phyloP scores from a whole-genome alignment of 2,329 filamentous ascomycete genomes.

The Penicillium sp. region DNA sequence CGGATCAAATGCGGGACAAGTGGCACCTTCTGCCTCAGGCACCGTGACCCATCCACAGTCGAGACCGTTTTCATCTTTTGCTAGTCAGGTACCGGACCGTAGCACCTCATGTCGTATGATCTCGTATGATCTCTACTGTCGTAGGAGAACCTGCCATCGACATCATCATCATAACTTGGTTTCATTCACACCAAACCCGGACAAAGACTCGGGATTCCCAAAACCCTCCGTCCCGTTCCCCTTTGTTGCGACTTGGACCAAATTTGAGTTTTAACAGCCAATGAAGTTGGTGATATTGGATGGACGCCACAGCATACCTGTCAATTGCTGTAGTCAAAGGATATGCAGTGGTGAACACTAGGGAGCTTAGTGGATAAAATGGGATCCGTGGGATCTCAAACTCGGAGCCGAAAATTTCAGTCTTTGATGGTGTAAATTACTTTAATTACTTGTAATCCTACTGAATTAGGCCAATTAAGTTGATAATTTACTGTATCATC shows the following conservation, averaged over 20 bases:
- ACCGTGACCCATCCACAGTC: background rate
- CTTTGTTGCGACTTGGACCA: background rate
- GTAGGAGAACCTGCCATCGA: background rate
- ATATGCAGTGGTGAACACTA: background rate
- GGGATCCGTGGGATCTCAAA: background rate
- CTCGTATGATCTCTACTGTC: too few species aligned
- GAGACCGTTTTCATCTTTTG: constrained; percentile 12
- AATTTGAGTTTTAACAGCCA: background rate
- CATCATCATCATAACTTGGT: background rate
- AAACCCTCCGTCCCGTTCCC: background rate
- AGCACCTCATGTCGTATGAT: background rate
- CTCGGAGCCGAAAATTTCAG: background rate
- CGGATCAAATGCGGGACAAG: constrained; percentile 1
- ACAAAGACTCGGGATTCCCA: background rate
- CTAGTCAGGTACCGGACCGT: background rate
- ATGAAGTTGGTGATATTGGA: background rate
- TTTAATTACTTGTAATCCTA: background rate
- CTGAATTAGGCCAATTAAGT: background rate
- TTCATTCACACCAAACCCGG: background rate
- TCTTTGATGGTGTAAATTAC: background rate
- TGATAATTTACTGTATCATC: background rate
- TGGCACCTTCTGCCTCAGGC: constrained; percentile 12
- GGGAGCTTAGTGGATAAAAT: background rate
- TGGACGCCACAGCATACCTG: constrained; percentile 1
- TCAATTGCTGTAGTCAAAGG: background rate